Conservation (phyloP, 257 asterid genomes). For the Solanum appendiculatum region DNA sequence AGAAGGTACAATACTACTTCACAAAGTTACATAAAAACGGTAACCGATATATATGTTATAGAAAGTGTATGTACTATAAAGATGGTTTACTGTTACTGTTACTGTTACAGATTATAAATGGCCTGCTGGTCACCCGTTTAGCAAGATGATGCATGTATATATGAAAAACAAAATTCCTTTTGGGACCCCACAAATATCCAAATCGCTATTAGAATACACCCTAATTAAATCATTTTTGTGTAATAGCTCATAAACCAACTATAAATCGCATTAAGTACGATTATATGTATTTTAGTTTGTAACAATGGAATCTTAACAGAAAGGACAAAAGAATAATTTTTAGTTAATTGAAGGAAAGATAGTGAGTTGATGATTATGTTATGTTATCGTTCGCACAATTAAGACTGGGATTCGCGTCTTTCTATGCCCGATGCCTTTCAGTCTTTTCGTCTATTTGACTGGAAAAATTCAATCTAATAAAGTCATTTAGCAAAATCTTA, state of each 20-base stretch:
- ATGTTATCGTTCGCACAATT: background rate
- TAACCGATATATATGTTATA: background rate
- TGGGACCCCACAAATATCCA: background rate
- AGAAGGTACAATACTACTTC: background rate
- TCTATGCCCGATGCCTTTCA: slow-evolving; percentile 8
- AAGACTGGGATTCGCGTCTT: slow-evolving; percentile 23
- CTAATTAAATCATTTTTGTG: background rate
- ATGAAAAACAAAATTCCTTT: background rate
- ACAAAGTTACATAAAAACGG: background rate
- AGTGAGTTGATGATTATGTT: background rate
- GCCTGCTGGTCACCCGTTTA: background rate
- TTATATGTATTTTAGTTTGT: background rate
- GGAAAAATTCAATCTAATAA: background rate
- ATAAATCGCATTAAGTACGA: no score
- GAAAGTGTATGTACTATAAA: background rate
- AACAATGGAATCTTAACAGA: background rate
- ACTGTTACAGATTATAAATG: background rate
- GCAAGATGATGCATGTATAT: background rate
- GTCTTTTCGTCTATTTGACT: background rate
- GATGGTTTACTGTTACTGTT: background rate
- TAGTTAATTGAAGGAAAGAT: background rate
- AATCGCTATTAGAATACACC: background rate
- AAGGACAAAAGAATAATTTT: background rate
- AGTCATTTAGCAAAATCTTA: background rate
- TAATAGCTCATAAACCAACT: background rate